Evolutionary conservation across 2,329 filamentous ascomycete genomes (phyloP), one percentile per base, ranked within the genome.

Genomic region (Truncatella angustata): DNA sequence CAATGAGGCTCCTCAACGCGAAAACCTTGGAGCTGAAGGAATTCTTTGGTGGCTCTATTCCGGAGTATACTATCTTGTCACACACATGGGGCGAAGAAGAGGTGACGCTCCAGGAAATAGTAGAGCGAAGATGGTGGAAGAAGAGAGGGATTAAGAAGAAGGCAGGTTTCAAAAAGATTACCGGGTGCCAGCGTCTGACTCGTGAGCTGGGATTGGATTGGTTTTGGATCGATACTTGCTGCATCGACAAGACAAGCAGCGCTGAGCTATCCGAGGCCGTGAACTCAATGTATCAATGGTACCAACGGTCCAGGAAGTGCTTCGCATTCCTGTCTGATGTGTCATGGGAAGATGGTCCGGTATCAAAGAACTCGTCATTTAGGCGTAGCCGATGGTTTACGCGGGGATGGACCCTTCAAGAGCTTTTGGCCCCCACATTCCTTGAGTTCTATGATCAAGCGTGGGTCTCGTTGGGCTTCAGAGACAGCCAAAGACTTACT

Each of bases 191-290:
- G n/a, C n/a, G n/a, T n/a, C n/a, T n/a, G n/a, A n/a, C n/a, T n/a
- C n/a, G n/a, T 12, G 28, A 32, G 7, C 28, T 12, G 12, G 7
- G 28, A 43, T 26, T 10, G 20, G 6, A 10, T 43, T 10, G n/a
- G 10, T 10, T 43, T n/a, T 46, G 43, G 43, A 23, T 46, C 9
- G 43, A 46, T 14, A 46, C 43, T 4, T 46, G 43, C 43, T 46
- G 30, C 3, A 46, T 46, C 43, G 43, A 46, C 10, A 46, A 46
- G 26, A 34, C 11, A 12, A 32, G 10, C n/a, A 32, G 11, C 12
- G 26, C 30, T 18, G 43, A 46, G 26, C 26, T 46, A 2, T 12
- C 6, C n/a, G 43, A 32, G 5, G 26, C n/a, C 11, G 34, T 46
- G 10, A 43, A 43, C 20, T 43, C 39, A 14, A 43, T 43, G 39